A percentile compares a stretch with the other conserved stretches of the same genome.
Evolutionary conservation across 352 stramenopile species (phyloP).

Genomic region (Phytophthora macrochlamydospora): DNA sequence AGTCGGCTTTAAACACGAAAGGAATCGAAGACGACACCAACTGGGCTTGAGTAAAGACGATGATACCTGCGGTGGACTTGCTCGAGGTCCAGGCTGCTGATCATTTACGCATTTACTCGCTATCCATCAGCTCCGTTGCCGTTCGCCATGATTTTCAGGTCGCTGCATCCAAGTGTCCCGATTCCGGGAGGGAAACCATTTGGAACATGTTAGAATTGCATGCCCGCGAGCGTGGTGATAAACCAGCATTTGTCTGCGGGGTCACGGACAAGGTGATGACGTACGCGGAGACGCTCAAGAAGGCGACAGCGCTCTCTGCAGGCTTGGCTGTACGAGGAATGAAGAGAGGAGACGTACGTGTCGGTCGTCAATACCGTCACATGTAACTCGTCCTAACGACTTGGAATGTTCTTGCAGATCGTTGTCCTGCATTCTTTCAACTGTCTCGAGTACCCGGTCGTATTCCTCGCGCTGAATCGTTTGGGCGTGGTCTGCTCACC

Average conservation of each 20-base stretch:
- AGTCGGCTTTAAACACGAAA: slow-evolving; percentile 9
- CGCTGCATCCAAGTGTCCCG: slow-evolving; percentile 26
- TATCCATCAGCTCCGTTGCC: background rate
- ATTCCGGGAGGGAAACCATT: slow-evolving; percentile 33
- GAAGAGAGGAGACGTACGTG: slow-evolving; percentile 43
- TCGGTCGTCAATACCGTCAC: too few relatives aligned
- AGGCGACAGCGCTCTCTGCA: slow-evolving; percentile 29
- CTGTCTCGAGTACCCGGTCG: slow-evolving; percentile 54
- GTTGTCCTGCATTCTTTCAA: slow-evolving; percentile 55
- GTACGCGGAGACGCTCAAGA: slow-evolving; percentile 28
- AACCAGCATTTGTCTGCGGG: slow-evolving; percentile 45
- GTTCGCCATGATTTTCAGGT: slow-evolving; percentile 42
- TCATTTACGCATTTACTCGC: slow-evolving; percentile 2
- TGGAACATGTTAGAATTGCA: slow-evolving; percentile 45
- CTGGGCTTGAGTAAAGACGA: background rate
- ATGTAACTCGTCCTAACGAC: background rate
- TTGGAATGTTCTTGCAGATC: slow-evolving; percentile 17
- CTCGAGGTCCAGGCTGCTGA: background rate
- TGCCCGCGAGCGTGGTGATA: slow-evolving; percentile 21
- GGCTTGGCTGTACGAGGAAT: slow-evolving; percentile 38
- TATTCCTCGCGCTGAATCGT: slow-evolving; percentile 49
- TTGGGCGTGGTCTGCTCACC: slow-evolving; percentile 47
- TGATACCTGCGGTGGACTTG: background rate
- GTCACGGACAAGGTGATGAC: slow-evolving; percentile 38
- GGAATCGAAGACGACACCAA: background rate